Percentiles rank a stretch among this genome's conserved stretches.
These are phyloP conservation scores for Coemansia sp. DNA, from an alignment of 192 early-diverging fungal genomes.

Conservation along the genomic window DNA sequence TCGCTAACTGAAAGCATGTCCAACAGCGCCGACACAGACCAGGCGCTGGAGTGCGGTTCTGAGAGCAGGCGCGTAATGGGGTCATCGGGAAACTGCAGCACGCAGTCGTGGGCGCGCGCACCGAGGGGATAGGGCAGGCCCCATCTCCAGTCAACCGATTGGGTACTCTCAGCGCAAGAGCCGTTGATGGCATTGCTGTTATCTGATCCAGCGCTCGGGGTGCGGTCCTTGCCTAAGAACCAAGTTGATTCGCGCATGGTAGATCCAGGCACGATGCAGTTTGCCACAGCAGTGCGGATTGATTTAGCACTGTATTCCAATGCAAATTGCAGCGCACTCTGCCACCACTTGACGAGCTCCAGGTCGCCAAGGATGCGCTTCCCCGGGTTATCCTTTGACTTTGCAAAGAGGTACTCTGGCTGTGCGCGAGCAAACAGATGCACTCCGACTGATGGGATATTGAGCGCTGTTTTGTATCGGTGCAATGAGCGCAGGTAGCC, in stretches of 20 bases:
- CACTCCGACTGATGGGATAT: constrained; percentile 24
- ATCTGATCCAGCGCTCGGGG: background rate
- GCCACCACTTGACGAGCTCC: constrained; percentile 78
- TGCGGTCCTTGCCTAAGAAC: constrained; percentile 13
- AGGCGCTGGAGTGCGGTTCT: constrained; percentile 22
- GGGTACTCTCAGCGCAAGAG: background rate
- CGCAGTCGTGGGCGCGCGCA: constrained; percentile 36
- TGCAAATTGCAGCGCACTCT: constrained; percentile 43
- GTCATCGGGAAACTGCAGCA: constrained; percentile 53
- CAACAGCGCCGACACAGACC: constrained; percentile 62
- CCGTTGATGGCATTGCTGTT: background rate
- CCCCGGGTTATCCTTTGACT: constrained; percentile 60
- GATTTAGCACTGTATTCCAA: background rate
- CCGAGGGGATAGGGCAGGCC: constrained; percentile 29
- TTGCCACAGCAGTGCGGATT: constrained; percentile 8
- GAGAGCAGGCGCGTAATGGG: constrained; percentile 48
- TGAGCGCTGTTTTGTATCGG: constrained; percentile 18
- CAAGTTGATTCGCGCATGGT: constrained; percentile 19
- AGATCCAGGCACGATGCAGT: constrained; percentile 40
- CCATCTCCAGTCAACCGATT: constrained; percentile 34
- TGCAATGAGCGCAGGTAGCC: constrained; percentile 40
- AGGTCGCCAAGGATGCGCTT: constrained; percentile 68
- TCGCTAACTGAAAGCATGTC: constrained; percentile 68
- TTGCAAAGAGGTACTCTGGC: constrained; percentile 81
- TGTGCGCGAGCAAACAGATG: constrained; percentile 83